phyloP scores from a whole-genome alignment of 371 early-diverging fungal species.

The Blakeslea trispora region DNA sequence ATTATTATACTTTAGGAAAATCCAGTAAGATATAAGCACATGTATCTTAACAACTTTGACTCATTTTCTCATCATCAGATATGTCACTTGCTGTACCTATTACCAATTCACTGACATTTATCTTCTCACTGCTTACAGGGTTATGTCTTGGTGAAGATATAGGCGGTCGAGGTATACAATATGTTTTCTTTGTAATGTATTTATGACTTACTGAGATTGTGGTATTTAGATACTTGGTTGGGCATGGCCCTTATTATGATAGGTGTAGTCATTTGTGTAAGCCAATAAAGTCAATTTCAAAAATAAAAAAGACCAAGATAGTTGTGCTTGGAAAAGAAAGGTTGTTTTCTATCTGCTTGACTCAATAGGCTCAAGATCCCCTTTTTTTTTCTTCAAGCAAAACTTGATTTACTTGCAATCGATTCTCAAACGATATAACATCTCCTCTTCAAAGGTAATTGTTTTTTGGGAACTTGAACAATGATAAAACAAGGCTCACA shows the following conservation, averaged over 20 bases:
- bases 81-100: constrained; percentile 93
- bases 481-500: too few species aligned
- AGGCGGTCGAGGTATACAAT: constrained; percentile 55
- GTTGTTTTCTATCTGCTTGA: too few species aligned
- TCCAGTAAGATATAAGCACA: constrained; percentile 43
- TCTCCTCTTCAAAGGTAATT: too few species aligned
- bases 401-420: too few species aligned
- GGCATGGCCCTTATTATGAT: constrained; percentile 67
- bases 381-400: not conserved
- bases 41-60: too few species aligned
- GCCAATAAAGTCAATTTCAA: constrained; percentile 29
- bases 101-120: constrained; percentile 87
- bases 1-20: constrained; percentile 88
- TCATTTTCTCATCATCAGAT: constrained; percentile 42
- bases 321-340: too few species aligned
- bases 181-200: too few species aligned
- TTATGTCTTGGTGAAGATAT: constrained; percentile 76
- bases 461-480: too few species aligned
- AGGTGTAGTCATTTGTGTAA: constrained; percentile 71
- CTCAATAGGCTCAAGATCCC: too few species aligned
- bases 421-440: too few species aligned
- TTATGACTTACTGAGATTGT: too few species aligned
- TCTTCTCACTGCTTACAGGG: constrained; percentile 83
- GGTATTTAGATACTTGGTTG: constrained; percentile 59
- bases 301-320: too few species aligned